Conservation (phyloP, 805 yeast species). For the Nakazawaea ishiwadae region DNA sequence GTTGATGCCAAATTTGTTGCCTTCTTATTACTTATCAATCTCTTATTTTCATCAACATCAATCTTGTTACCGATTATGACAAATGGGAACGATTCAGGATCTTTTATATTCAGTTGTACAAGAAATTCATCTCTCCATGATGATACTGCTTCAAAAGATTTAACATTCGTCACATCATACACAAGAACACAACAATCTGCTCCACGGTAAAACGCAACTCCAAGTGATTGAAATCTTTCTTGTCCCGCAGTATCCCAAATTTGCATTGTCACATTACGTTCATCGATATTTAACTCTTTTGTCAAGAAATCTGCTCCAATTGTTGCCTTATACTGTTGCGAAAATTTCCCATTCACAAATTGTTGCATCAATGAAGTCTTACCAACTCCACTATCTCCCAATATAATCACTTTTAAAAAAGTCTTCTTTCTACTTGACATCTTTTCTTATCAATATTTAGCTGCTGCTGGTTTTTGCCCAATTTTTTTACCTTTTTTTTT, state of each 20-base stretch:
- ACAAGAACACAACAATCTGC: slow-evolving; percentile 97
- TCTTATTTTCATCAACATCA: slow-evolving; percentile 88
- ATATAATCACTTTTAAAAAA: slow-evolving; percentile 77
- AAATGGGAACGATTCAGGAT: slow-evolving; percentile 95
- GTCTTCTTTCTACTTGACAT: slow-evolving; percentile 71
- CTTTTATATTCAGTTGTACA: slow-evolving; percentile 86
- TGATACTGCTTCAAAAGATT: slow-evolving; percentile 83
- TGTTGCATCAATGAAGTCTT: slow-evolving; percentile 97
- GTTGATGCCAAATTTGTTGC: slow-evolving; percentile 38
- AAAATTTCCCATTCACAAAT: slow-evolving; percentile 90
- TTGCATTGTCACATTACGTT: slow-evolving; percentile 73
- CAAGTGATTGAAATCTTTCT: slow-evolving; percentile 93
- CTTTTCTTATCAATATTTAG: no score
- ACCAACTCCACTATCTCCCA: slow-evolving; percentile 98
- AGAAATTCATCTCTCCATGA: slow-evolving; percentile 95
- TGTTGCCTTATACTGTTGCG: slow-evolving; percentile 95
- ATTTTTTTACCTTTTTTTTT: neutral
- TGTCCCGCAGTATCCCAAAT: slow-evolving; percentile 99
- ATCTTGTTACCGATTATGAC: slow-evolving; percentile 93
- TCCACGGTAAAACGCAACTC: slow-evolving; percentile 96
- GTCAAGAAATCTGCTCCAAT: slow-evolving; percentile 97
- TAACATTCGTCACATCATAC: slow-evolving; percentile 92
- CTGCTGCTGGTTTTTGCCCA: no score
- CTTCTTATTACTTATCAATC: slow-evolving; percentile 58
- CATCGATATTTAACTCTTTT: slow-evolving; percentile 84